Base-by-base conservation (phyloP, 805 yeast species). In the Myxozyma vanderwaltii region DNA sequence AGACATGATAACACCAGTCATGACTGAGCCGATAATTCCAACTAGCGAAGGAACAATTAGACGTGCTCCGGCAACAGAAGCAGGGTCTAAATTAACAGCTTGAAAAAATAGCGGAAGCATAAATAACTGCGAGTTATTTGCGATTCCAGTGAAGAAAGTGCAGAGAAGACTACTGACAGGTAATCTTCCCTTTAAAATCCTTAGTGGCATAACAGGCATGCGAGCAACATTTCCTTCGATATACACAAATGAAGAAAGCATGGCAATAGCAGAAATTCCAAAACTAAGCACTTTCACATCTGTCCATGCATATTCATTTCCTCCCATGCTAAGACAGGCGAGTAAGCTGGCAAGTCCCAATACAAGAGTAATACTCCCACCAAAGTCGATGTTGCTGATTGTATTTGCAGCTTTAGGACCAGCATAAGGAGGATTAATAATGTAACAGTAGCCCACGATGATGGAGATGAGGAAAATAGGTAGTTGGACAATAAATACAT, bases 71-170 rank as follows among this genome's bases (percentile, higher is more conserved):
- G 82, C 81, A 59, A 81, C 74, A 3, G 86, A 79, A 2, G 89
- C 81, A 2, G 81, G 68, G 44, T 81, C 71, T 7, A 77, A 79
- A 63, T 79, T 69, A 1, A 83, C 88, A 0, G 88, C 74, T 21
- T 81, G 75, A 73, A 81, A 85, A 68, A 78, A 87, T 19, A 89
- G 77, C 1, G 96, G 96, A 2, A 85, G 77, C 72, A 84, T 89
- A 72, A 79, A 89, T 57, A 89, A 70, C 63, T 79, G 77, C 89
- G 56, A 43, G 36, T 60, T 62, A 48, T 81, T 80, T 0, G 84
- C 79, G 85, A 88, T 86, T 2, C 89, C 83, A 70, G 80, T 77
- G 68, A 87, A 85, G 83, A 88, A 84, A 70, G 86, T 86, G 52
- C 86, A 80, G 55, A 86, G 73, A 0, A 89, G 82, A 0, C 88